phyloP scores from a whole-genome alignment of 495 filamentous ascomycete species.

The Letharia lupina region DNA sequence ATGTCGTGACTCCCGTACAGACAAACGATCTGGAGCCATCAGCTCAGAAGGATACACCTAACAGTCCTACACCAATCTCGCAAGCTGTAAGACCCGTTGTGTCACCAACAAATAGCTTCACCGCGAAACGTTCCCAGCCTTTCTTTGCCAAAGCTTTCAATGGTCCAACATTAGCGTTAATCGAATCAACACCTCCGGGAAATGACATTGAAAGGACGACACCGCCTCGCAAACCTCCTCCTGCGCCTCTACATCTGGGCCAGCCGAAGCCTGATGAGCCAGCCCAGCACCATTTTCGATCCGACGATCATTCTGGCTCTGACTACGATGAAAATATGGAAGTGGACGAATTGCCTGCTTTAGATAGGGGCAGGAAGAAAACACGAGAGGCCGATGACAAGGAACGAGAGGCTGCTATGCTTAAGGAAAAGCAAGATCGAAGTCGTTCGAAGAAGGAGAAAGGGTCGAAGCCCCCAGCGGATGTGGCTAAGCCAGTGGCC shows the following conservation, averaged over 20 bases:
- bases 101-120: slow-evolving; percentile 27
- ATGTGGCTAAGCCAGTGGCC: slow-evolving; percentile 10
- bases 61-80: slow-evolving; percentile 13
- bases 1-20: slow-evolving; percentile 14
- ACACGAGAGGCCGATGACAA: slow-evolving; percentile 84
- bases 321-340: slow-evolving; percentile 75
- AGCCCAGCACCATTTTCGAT: slow-evolving; percentile 38
- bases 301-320: slow-evolving; percentile 60
- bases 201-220: slow-evolving; percentile 31
- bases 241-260: slow-evolving; percentile 70
- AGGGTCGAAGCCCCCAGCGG: slow-evolving; percentile 35
- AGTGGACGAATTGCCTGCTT: slow-evolving; percentile 50
- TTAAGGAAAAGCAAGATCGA: slow-evolving; percentile 53
- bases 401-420: slow-evolving; percentile 58
- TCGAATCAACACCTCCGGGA: slow-evolving; percentile 20
- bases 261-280: slow-evolving; percentile 34
- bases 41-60: not conserved
- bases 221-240: slow-evolving; percentile 69
- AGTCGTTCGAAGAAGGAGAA: slow-evolving; percentile 58
- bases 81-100: slow-evolving; percentile 17
- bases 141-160: slow-evolving; percentile 17
- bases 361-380: slow-evolving; percentile 68
- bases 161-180: slow-evolving; percentile 18
- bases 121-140: slow-evolving; percentile 26
- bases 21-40: slow-evolving; percentile 12